Percentiles rank a stretch among this genome's conserved stretches.
Evolutionary conservation across 495 filamentous ascomycete genomes (phyloP).

Genomic region (Penicillium subrubescens): DNA sequence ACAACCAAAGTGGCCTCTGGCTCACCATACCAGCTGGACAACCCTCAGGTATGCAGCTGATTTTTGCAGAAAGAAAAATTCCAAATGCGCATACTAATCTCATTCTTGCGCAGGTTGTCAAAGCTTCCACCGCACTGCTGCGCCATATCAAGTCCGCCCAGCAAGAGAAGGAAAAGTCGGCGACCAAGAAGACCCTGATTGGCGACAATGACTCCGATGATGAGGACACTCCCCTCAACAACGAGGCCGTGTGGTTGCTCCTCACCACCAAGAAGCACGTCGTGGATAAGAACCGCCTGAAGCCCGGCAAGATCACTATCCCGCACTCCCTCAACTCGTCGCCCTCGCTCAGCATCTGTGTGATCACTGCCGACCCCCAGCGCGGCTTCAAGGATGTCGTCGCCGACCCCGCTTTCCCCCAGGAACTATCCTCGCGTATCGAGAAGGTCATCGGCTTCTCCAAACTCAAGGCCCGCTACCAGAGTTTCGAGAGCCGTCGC

Average conservation of each 20-base stretch:
- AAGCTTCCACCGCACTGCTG: constrained; percentile 80
- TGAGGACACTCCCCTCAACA: constrained; percentile 45
- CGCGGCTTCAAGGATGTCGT: constrained; percentile 87
- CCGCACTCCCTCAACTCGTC: constrained; percentile 72
- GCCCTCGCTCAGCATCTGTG: constrained; percentile 68
- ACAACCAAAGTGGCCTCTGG: constrained; percentile 54
- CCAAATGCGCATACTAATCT: constrained; percentile 23
- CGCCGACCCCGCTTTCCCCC: constrained; percentile 72
- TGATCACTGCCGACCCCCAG: constrained; percentile 86
- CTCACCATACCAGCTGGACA: constrained; percentile 67
- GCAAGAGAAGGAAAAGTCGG: constrained; percentile 53
- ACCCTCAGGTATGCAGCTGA: constrained; percentile 54
- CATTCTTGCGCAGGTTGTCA: constrained; percentile 56
- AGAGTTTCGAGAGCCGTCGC: constrained; percentile 80
- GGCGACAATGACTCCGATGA: constrained; percentile 56
- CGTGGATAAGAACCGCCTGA: constrained; percentile 71
- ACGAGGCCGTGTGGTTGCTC: constrained; percentile 77
- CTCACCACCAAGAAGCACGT: constrained; percentile 91
- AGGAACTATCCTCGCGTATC: constrained; percentile 69
- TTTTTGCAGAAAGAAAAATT: constrained; percentile 4
- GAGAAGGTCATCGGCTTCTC: constrained; percentile 77
- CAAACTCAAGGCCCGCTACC: constrained; percentile 85
- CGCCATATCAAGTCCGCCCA: constrained; percentile 73
- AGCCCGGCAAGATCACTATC: constrained; percentile 67
- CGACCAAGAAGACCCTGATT: constrained; percentile 75